Evolutionary conservation across 805 yeast species (phyloP).

Genomic region (Starmerella sp.): DNA sequence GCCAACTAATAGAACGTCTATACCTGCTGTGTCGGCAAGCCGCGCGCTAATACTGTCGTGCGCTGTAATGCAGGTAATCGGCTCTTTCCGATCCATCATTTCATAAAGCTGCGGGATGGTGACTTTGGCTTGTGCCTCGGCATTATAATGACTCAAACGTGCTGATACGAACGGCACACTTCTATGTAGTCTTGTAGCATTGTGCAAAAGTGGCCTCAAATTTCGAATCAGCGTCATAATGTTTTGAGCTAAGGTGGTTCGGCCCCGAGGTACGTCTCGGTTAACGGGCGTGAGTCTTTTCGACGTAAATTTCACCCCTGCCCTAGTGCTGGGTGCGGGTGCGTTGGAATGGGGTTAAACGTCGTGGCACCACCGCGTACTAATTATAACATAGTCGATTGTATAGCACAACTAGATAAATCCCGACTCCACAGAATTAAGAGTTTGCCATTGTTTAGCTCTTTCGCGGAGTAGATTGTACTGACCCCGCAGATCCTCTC

Average conservation of each 20-base stretch:
- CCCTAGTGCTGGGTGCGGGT: too few relatives aligned
- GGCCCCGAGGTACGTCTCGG: neutral
- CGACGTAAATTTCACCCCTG: too few relatives aligned
- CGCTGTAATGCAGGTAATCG: conserved; percentile 63
- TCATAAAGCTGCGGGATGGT: conserved; percentile 35
- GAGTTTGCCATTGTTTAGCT: neutral
- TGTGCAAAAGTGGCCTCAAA: neutral
- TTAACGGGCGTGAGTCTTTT: neutral
- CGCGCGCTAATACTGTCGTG: conserved; percentile 73
- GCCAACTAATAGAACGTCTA: conserved; percentile 71
- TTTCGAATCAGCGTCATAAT: neutral
- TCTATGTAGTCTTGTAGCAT: neutral
- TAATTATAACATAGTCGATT: too few relatives aligned
- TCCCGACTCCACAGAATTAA: neutral
- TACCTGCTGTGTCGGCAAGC: conserved; percentile 52
- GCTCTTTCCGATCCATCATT: conserved; percentile 29
- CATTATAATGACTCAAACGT: conserved; percentile 18
- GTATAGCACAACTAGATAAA: neutral
- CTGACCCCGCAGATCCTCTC: neutral
- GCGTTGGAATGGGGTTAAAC: too few relatives aligned
- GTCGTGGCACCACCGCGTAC: too few relatives aligned
- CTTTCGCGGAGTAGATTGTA: neutral
- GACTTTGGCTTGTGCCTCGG: conserved; percentile 24
- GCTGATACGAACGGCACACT: neutral
- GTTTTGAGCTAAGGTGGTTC: neutral